phyloP scores from a whole-genome alignment of 2,329 filamentous ascomycete species.

The Aulographum hederae region DNA sequence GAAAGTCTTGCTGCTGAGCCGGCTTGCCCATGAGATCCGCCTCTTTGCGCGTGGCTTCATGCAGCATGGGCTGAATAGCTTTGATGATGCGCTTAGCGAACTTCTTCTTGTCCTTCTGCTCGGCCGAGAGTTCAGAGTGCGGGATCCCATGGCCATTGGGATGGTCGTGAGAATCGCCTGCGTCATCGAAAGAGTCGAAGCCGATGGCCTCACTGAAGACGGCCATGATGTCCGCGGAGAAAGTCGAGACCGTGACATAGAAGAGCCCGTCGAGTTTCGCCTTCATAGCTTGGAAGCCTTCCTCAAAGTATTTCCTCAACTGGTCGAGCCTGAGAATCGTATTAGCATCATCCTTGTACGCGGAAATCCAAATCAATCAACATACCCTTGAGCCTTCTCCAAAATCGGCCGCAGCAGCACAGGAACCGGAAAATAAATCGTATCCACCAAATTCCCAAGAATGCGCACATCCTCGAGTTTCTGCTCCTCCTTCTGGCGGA shows the following conservation, averaged over 20 bases:
- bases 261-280: conserved; percentile 34
- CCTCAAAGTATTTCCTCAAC: conserved; percentile 24
- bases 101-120: conserved; percentile 65
- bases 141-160: conserved; percentile 19
- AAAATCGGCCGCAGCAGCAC: conserved; percentile 60
- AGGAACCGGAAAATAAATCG: conserved; percentile 78
- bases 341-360: too few relatives aligned
- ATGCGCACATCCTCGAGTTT: conserved; percentile 64
- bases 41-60: conserved; percentile 61
- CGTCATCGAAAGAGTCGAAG: conserved; percentile 27
- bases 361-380: conserved; percentile 27
- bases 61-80: conserved; percentile 57
- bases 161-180: conserved; percentile 22
- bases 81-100: conserved; percentile 83
- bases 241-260: conserved; percentile 42
- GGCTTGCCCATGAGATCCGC: conserved; percentile 59
- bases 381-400: conserved; percentile 66
- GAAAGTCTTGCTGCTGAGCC: conserved; percentile 45
- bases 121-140: conserved; percentile 27
- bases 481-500: conserved; percentile 57
- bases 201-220: conserved; percentile 37
- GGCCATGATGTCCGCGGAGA: conserved; percentile 37
- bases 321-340: too few relatives aligned
- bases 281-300: conserved; percentile 34
- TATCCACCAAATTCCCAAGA: conserved; percentile 65